Base-by-base conservation (phyloP, 768 basidiomycete species). In the Tricholomella constricta region DNA sequence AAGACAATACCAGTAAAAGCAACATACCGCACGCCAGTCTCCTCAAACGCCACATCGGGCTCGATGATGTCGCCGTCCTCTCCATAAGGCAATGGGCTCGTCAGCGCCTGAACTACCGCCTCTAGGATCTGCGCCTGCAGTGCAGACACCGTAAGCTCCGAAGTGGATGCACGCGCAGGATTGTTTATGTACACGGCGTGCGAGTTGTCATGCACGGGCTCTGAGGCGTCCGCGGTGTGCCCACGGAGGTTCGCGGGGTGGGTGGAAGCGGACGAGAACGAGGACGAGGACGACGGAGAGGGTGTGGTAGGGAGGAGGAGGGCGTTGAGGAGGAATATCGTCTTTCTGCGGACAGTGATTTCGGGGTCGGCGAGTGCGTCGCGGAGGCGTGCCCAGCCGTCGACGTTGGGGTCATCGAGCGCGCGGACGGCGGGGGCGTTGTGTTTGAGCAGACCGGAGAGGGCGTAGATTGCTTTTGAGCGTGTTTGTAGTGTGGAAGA, bases 381-480 rank as follows among this genome's bases (percentile, higher is more conserved):
- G 15, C 79, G 76, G 4, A 94, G 69, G 19, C 72, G 73, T 12
- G 71, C 61, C 92, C 91, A 94, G 1, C 91, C 92, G 38, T 76
- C 74, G 8, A 72, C 51, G 57, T 72, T 64, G 58, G 72, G 54
- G 6, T 74, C 69, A 1, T 72, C 72, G 29, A 94, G 73, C 9
- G 70, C 69, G 32, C 65, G 57, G 1, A 94, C 82, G 0, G 91
- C 91, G 3, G 81, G 73, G 3, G 79, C 77, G 49, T 86, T 89
- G 67, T 94, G 91, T 65, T 89, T 92, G 45, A 94, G 68, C 0
- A 89, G 63, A 0, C 89, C 89, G 0, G 91, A 94, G 9, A 95
- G 72, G 0, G 85, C 71, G 65, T 96, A 96, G 29, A 94, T 77
- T 1, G 87, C 91, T 69, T 92, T 91, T n/a, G 88, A 81, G 17